Evolutionary conservation across 2,329 filamentous ascomycete genomes (phyloP), one percentile per base, ranked within the genome.

Genomic region (Verticillium isaacii): DNA sequence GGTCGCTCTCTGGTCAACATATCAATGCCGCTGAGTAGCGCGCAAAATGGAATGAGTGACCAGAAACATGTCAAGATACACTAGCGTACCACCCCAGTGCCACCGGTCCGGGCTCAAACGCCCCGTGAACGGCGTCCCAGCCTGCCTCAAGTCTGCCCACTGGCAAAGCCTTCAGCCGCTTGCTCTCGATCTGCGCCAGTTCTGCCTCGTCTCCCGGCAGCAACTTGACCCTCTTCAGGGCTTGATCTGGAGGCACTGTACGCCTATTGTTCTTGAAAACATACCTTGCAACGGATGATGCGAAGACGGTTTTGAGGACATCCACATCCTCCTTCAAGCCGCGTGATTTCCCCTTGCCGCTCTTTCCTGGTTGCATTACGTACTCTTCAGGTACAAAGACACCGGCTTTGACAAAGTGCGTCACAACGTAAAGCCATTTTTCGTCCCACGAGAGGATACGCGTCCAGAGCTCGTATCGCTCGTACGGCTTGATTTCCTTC

Each of bases 241-340:
- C 81, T 56, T 90, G 81, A 66, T 93, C 89, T 0, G 94, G 93
- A 64, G 93, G 86, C 3, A 97, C 86, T 0, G 94, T 98, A 69
- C 94, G 81, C 36, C 94, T 82, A 1, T 89, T 90, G 61, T 92
- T 82, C 79, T 94, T 94, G 72, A 92, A 87, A 32, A 94, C 91
- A 72, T 93, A 93, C 77, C 93, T 93, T 77, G 85, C 88, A 45
- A 93, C 74, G 0, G 87, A 88, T 0, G 88, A 88, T 1, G 91
- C 91, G 66, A 89, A 83, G 32, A 94, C 82, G 61, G 84, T 85
- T 73, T 84, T 86, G 71, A 85, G 80, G 71, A 83, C 84, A 36
- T 81, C 79, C 2, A n/a, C 36, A 2, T 55, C n/a, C 32, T 50
- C 41, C 1, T 29, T 37, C 34, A 17, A 41, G 2, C 15, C 6